Evolutionary conservation across 2,329 filamentous ascomycete genomes (phyloP).

Genomic region (Alternaria longipes): DNA sequence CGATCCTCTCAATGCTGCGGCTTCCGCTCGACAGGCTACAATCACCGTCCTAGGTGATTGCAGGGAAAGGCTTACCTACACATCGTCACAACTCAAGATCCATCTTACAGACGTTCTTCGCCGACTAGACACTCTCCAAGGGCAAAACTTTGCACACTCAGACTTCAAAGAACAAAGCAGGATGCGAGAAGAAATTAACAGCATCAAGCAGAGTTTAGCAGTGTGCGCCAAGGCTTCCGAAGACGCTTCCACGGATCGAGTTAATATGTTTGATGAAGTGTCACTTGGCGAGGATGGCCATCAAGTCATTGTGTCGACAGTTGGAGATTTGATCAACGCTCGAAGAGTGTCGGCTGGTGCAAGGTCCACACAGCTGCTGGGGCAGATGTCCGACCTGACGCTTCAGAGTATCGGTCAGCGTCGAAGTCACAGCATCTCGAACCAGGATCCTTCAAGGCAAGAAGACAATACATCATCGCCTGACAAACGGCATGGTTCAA

Average conservation of each 20-base stretch:
- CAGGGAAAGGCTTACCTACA: neutral
- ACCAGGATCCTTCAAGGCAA: neutral
- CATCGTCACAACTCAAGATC: neutral
- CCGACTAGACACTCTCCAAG: neutral
- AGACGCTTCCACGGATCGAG: constrained; percentile 11
- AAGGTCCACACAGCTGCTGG: neutral
- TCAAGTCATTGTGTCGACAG: constrained; percentile 21
- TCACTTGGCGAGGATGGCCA: constrained; percentile 16
- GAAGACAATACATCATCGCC: neutral
- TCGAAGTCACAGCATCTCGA: neutral
- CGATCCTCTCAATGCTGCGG: neutral
- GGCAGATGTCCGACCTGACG: neutral
- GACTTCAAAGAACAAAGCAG: constrained; percentile 1
- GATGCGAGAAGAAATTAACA: constrained; percentile 16
- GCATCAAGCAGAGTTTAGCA: constrained; percentile 14
- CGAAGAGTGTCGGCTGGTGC: constrained; percentile 13
- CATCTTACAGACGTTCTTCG: constrained; percentile 2
- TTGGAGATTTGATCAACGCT: constrained; percentile 19
- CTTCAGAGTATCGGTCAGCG: neutral
- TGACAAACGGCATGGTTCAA: neutral
- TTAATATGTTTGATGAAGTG: constrained; percentile 20
- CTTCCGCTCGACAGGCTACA: neutral
- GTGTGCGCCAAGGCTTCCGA: constrained; percentile 16
- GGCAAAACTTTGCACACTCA: neutral
- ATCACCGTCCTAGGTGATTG: neutral